phyloP scores from a whole-genome alignment of 176 grass and related monocot genomes.

The Cenchrus americanus region DNA sequence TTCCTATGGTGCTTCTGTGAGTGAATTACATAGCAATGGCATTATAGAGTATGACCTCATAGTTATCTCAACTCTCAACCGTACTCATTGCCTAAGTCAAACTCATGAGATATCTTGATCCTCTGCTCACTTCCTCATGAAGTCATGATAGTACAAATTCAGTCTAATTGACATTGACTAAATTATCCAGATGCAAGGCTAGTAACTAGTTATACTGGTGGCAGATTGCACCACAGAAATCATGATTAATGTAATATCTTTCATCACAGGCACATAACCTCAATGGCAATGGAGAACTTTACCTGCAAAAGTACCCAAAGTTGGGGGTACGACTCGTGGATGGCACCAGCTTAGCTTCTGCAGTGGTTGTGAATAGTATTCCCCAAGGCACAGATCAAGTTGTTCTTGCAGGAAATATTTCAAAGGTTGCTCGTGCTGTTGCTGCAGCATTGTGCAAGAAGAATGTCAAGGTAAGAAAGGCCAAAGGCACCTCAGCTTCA shows the following conservation, averaged over 20 bases:
- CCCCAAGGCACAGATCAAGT: constrained; percentile 66
- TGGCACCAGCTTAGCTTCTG: constrained; percentile 85
- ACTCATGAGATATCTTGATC: background rate
- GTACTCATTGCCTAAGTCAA: background rate
- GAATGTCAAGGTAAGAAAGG: constrained; percentile 61
- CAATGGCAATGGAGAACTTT: constrained; percentile 70
- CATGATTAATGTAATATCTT: constrained; percentile 23
- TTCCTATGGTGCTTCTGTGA: background rate
- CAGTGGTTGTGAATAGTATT: constrained; percentile 65
- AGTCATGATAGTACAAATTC: background rate
- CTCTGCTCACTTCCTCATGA: background rate
- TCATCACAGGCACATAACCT: constrained; percentile 61
- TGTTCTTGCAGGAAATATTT: constrained; percentile 63
- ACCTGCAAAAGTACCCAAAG: constrained; percentile 81
- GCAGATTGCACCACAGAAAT: background rate
- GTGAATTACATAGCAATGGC: background rate
- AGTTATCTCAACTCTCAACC: background rate
- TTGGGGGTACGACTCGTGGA: constrained; percentile 79
- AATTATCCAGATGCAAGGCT: constrained; percentile 11
- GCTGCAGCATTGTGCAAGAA: constrained; percentile 69
- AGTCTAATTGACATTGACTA: constrained; percentile 2
- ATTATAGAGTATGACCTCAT: constrained; percentile 15
- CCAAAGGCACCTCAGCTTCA: background rate
- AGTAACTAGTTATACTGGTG: background rate
- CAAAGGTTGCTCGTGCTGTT: constrained; percentile 64